These are phyloP conservation scores for Rhodotorula kratochvilovae DNA, from an alignment of 768 basidiomycete genomes.

Conservation along the genomic window DNA sequence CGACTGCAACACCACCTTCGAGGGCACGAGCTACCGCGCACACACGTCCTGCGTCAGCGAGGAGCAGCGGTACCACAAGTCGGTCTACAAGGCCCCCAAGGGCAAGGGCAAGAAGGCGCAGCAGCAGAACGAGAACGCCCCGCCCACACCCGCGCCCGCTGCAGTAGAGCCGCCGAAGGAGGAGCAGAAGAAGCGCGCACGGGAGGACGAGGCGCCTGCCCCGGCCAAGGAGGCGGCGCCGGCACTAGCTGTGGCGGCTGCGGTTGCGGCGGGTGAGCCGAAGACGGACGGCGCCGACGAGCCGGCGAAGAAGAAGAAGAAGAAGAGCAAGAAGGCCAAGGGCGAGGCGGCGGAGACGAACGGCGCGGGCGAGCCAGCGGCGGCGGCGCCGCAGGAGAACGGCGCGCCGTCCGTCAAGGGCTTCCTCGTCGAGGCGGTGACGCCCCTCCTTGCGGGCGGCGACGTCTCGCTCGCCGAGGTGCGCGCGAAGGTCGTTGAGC, in stretches of 20 bases:
- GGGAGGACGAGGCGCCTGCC: conserved; percentile 5
- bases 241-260: background rate
- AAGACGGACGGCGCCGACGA: background rate
- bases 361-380: background rate
- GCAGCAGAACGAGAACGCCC: conserved; percentile 6
- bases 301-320: conserved; percentile 22
- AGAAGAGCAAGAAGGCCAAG: conserved; percentile 14
- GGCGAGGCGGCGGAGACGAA: background rate
- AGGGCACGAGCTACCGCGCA: conserved; percentile 25
- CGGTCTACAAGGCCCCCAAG: conserved; percentile 37
- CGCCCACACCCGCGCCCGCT: background rate
- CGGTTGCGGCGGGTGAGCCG: background rate
- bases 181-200: conserved; percentile 21
- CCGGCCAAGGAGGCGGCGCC: background rate
- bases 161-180: background rate
- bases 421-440: conserved; percentile 21
- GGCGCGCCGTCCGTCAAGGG: background rate
- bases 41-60: conserved; percentile 38
- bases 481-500: conserved; percentile 11
- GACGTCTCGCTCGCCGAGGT: conserved; percentile 16
- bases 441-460: conserved; percentile 9
- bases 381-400: background rate
- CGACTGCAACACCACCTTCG: conserved; percentile 39
- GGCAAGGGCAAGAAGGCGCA: conserved; percentile 28
- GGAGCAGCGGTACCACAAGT: conserved; percentile 35